Evolutionary conservation across 2,329 filamentous ascomycete genomes (phyloP).

Genomic region (Fonsecaea monophora): DNA sequence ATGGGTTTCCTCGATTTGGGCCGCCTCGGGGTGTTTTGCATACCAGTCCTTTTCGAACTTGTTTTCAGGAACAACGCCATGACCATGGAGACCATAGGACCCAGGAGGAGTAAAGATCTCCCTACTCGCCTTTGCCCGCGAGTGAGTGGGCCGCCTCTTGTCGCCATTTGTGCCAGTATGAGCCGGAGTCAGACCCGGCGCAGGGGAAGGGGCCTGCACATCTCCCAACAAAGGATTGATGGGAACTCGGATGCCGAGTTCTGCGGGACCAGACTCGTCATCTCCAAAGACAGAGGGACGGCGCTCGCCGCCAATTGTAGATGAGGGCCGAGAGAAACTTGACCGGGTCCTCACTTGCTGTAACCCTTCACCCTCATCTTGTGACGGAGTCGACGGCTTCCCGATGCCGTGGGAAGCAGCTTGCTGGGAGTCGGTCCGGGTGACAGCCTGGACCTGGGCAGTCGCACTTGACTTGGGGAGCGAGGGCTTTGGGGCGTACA

Average conservation of each 20-base stretch:
- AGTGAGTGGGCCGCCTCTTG: slow-evolving; percentile 63
- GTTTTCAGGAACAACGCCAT: slow-evolving; percentile 76
- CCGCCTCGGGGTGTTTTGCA: slow-evolving; percentile 83
- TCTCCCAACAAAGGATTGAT: slow-evolving; percentile 93
- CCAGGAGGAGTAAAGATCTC: slow-evolving; percentile 78
- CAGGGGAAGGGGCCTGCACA: slow-evolving; percentile 91
- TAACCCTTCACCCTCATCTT: slow-evolving; percentile 56
- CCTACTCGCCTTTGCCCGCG: slow-evolving; percentile 74
- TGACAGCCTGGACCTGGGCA: slow-evolving; percentile 81
- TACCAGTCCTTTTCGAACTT: slow-evolving; percentile 92
- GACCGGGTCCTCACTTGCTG: slow-evolving; percentile 67
- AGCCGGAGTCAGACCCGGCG: slow-evolving; percentile 56
- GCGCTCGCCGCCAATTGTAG: slow-evolving; percentile 56
- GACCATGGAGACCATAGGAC: slow-evolving; percentile 91
- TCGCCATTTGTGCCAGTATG: slow-evolving; percentile 42
- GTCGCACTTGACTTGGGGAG: slow-evolving; percentile 81
- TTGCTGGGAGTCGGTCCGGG: slow-evolving; percentile 86
- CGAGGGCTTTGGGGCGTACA: slow-evolving; percentile 88
- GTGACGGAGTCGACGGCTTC: slow-evolving; percentile 58
- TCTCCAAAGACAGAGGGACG: slow-evolving; percentile 65
- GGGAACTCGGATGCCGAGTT: slow-evolving; percentile 89
- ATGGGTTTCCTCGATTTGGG: slow-evolving; percentile 71
- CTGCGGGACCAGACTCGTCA: slow-evolving; percentile 86
- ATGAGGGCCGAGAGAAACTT: slow-evolving; percentile 61
- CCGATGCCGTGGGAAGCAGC: slow-evolving; percentile 86